Percentiles rank a stretch among this genome's conserved stretches.
Conservation (phyloP, 2,329 filamentous ascomycete genomes). For the Colletotrichum gigasporum region DNA sequence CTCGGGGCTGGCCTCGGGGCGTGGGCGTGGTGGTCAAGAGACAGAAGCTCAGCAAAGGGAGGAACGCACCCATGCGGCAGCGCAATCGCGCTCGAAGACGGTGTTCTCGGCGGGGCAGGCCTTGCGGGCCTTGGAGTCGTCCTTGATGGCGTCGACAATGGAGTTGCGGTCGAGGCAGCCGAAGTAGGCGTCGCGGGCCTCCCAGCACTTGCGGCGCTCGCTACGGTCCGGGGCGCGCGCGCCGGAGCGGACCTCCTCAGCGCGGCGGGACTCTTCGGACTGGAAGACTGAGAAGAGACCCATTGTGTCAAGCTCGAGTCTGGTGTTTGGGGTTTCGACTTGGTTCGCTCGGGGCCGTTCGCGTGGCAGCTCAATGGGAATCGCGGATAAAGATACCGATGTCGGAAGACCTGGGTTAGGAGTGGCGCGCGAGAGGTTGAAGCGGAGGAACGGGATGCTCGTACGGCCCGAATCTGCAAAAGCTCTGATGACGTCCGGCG, state of each 20-base stretch:
- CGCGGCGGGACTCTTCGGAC: conserved; percentile 55
- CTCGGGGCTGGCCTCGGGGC: too few species aligned
- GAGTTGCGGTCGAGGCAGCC: conserved; percentile 82
- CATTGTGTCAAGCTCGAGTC: too few species aligned
- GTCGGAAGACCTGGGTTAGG: too few species aligned
- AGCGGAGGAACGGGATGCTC: too few species aligned
- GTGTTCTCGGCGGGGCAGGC: conserved; percentile 51
- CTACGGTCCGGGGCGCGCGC: conserved; percentile 83
- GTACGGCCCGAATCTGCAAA: too few species aligned
- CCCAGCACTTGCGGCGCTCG: conserved; percentile 88
- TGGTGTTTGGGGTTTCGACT: too few species aligned
- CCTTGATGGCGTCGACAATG: conserved; percentile 75
- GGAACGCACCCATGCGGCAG: conserved; percentile 83
- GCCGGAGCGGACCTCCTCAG: conserved; percentile 64
- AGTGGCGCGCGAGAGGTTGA: too few species aligned
- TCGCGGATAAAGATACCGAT: too few species aligned
- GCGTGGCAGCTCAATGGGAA: background rate
- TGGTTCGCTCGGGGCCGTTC: background rate
- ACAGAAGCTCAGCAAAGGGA: background rate
- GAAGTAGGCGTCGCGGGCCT: conserved; percentile 88
- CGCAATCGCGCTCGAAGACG: conserved; percentile 86
- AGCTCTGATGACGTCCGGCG: background rate
- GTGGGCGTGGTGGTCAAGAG: too few species aligned
- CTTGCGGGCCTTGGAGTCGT: conserved; percentile 48
- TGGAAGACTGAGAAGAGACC: conserved; percentile 57